A percentile compares a stretch with the other conserved stretches of the same genome.
phyloP scores from a whole-genome alignment of 139 green algal species.

The Haematococcus lacustris region DNA sequence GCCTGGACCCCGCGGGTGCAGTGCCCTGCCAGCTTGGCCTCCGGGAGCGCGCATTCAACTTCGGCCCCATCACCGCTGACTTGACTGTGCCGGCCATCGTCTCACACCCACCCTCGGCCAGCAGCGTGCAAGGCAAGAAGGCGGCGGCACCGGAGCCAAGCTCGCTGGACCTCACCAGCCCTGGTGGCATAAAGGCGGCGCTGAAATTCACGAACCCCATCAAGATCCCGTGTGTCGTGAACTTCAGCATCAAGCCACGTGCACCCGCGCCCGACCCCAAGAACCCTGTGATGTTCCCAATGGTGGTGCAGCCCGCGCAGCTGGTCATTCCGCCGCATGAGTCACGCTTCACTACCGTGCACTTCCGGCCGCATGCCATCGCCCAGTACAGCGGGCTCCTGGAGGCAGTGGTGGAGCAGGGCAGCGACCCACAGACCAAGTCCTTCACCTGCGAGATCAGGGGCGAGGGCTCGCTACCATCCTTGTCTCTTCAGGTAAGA shows the following conservation, averaged over 20 bases:
- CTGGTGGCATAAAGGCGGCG: conserved; percentile 31
- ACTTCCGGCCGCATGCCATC: conserved; percentile 55
- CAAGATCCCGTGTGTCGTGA: conserved; percentile 29
- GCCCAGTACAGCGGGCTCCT: conserved; percentile 48
- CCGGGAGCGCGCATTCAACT: conserved; percentile 64
- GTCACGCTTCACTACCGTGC: conserved; percentile 27
- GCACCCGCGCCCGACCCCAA: too few relatives aligned
- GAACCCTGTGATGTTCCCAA: conserved; percentile 47
- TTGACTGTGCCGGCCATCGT: conserved; percentile 13
- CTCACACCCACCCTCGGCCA: background rate
- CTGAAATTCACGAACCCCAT: conserved; percentile 73
- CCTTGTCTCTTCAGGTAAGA: conserved; percentile 37
- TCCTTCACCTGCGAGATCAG: conserved; percentile 58
- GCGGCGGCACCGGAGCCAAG: background rate
- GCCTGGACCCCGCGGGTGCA: conserved; percentile 44
- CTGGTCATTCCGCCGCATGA: conserved; percentile 52
- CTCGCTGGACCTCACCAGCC: background rate
- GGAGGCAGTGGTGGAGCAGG: conserved; percentile 51
- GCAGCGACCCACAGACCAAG: conserved; percentile 44
- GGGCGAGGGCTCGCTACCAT: conserved; percentile 68
- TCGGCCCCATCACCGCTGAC: conserved; percentile 59
- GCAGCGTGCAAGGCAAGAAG: background rate
- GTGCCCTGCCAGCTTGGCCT: conserved; percentile 45
- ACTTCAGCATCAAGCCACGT: background rate
- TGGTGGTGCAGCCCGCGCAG: conserved; percentile 47